Base-by-base conservation (phyloP, 352 stramenopile species). In the Globisporangium ultimum region DNA sequence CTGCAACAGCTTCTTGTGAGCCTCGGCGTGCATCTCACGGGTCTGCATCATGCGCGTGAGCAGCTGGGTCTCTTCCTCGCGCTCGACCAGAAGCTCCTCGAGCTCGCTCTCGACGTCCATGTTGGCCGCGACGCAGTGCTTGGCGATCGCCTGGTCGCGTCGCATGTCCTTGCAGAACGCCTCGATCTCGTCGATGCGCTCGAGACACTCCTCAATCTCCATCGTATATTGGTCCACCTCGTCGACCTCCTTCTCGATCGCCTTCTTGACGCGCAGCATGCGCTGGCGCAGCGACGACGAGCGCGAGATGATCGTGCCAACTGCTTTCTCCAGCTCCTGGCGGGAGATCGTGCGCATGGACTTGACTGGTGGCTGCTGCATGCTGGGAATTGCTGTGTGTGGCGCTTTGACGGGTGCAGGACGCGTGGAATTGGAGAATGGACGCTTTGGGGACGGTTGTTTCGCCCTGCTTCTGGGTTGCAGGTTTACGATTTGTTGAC, bases 21-120 rank as follows among this genome's bases (percentile, higher is more conserved):
- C 58, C 43, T 64, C 58, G 58, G 58, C 58, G 58, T 64, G 58
- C 58, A 64, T 53, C 42, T 64, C 58, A 20, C 58, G 58, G 18
- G 58, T 64, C 50, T 64, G 58, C 58, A 64, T 64, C 58, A 64
- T 64, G 42, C 58, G 64, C 17, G 76, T 36, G 45, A 64, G 58
- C 50, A 64, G 20, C 50, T 64, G 58, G 5, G 58, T 64, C 50
- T 64, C 58, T 18, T 64, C 58, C 36, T 64, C 58, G 20, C 42
- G 58, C 32, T 64, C 58, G 1, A 64, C 20, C 20, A 64, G 49
- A n/a, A 64, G 58, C 58, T 64, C 58, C 32, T 64, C 40, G 28
- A 64, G 58, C 58, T 64, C 58, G 42, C 58, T 50, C 28, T 64
- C 58, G 24, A 64, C 52, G 58, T 64, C 58, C 28, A 58, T 40